Conservation (phyloP, 176 grass and related monocot species). For the Thinopyrum elongatum region DNA sequence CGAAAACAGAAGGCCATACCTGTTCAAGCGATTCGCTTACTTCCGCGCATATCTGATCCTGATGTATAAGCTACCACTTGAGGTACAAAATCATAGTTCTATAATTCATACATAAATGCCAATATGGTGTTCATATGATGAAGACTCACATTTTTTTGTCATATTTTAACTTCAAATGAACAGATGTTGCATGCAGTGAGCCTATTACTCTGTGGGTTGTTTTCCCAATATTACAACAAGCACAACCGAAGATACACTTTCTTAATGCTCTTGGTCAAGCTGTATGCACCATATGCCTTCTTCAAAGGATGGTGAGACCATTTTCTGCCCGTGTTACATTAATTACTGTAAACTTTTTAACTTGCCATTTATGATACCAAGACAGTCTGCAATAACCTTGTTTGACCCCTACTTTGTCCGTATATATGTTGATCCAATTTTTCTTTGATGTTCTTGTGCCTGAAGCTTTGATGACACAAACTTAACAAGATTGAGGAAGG, state of each 20-base stretch:
- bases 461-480: constrained; percentile 23
- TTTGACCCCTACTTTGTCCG: not conserved
- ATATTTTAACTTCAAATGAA: not conserved
- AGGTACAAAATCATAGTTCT: not conserved
- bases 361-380: not conserved
- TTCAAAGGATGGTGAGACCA: constrained; percentile 32
- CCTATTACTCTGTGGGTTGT: not conserved
- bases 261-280: not conserved
- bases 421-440: not conserved
- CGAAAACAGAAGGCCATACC: not conserved
- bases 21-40: not conserved
- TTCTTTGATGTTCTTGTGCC: not conserved
- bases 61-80: constrained; percentile 10
- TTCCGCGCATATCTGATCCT: constrained; percentile 13
- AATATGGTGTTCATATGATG: not conserved
- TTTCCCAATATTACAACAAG: not conserved
- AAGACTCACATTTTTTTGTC: not conserved
- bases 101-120: not conserved
- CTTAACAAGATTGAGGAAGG: not conserved
- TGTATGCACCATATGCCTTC: constrained; percentile 23
- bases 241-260: not conserved
- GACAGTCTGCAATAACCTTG: not conserved
- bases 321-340: not conserved
- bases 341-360: not conserved
- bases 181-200: constrained; percentile 12